Evolutionary conservation across 177 flowering plant genomes (phyloP).

Genomic region (Vitis hybrid): DNA sequence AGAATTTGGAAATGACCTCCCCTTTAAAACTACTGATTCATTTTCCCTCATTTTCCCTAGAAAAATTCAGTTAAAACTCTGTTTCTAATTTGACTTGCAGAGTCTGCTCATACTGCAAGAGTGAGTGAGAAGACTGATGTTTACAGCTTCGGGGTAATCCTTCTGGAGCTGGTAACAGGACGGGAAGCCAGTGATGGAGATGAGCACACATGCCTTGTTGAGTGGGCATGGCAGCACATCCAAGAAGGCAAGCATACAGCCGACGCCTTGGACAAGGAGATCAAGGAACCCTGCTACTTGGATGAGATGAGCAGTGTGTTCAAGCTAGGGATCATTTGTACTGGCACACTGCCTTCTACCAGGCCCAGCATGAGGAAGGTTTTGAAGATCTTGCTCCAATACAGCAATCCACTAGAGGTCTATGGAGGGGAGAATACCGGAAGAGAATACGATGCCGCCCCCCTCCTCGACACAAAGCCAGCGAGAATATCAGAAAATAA

Average conservation of each 20-base stretch:
- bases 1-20: not conserved
- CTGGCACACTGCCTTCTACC: conserved; percentile 37
- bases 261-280: conserved; percentile 48
- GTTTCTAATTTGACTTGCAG: conserved; percentile 30
- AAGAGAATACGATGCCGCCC: conserved; percentile 32
- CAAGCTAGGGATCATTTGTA: conserved; percentile 61
- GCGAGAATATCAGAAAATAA: not conserved
- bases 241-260: conserved; percentile 37
- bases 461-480: conserved; percentile 33
- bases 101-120: conserved; percentile 51
- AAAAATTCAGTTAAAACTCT: not conserved
- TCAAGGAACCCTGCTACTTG: conserved; percentile 40
- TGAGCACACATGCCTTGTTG: conserved; percentile 45
- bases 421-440: conserved; percentile 12
- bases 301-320: conserved; percentile 54
- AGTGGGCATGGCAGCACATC: conserved; percentile 58
- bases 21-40: no score
- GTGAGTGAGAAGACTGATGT: conserved; percentile 78
- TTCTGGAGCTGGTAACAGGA: conserved; percentile 75
- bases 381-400: conserved; percentile 39
- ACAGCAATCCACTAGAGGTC: conserved; percentile 4
- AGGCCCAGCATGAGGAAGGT: conserved; percentile 74
- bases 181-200: conserved; percentile 51
- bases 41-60: not conserved
- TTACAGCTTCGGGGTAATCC: conserved; percentile 80